These are phyloP conservation scores for Acanthamoeba sp. DNA, from an alignment of 208 protist species.

Conservation along the genomic window DNA sequence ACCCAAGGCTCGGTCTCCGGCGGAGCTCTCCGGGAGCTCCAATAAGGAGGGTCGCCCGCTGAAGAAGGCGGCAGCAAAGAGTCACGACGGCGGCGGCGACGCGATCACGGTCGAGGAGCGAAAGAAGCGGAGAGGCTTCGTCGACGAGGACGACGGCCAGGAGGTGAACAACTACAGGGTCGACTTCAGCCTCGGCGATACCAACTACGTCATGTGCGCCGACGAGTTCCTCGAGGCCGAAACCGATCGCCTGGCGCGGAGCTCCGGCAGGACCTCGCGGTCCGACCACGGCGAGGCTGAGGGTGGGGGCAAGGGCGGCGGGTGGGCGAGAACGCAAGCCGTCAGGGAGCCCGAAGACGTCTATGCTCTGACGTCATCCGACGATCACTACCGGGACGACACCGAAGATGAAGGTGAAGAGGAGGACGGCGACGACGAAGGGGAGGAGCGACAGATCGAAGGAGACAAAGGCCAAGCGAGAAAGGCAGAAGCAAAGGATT, in stretches of 20 bases:
- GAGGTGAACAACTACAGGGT: constrained; percentile 26
- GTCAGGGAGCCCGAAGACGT: neutral
- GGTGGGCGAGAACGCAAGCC: no score
- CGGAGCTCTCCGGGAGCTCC: no score
- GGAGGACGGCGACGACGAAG: neutral
- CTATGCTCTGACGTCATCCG: neutral
- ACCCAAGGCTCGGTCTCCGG: neutral
- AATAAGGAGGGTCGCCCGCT: neutral
- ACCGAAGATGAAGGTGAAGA: neutral
- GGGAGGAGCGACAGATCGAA: neutral
- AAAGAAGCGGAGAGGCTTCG: neutral
- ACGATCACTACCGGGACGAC: neutral
- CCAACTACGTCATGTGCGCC: constrained; percentile 29
- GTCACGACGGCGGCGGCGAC: neutral
- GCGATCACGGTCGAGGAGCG: neutral
- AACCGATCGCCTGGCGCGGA: neutral
- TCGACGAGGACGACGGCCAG: neutral
- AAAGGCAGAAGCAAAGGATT: no score
- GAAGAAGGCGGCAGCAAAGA: neutral
- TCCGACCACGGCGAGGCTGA: neutral
- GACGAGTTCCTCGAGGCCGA: neutral
- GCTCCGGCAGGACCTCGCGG: neutral
- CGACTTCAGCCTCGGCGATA: neutral
- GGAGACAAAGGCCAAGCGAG: no score
- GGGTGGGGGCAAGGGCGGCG: no score